Percentiles rank a stretch among this genome's conserved stretches.
Conservation (phyloP, 495 filamentous ascomycete species). For the Wilcoxina mikolae region DNA sequence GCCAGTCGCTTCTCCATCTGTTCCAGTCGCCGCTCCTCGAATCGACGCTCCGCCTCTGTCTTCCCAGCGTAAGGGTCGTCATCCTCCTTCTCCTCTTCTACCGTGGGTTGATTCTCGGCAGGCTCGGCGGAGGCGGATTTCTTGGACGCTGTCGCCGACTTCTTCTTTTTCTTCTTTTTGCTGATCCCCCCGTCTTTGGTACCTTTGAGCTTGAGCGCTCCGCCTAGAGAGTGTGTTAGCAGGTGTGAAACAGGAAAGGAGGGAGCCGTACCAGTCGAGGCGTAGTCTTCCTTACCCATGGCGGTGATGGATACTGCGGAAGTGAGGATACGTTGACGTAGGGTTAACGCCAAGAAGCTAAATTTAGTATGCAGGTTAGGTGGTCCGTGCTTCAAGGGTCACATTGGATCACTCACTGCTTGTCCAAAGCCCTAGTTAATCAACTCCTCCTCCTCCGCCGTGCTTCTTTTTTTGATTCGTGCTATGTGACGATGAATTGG, state of each 20-base stretch:
- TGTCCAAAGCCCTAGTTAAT: neutral
- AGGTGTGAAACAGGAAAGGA: neutral
- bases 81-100: constrained; percentile 5
- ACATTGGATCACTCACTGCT: neutral
- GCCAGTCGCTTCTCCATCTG: constrained; percentile 59
- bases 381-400: neutral
- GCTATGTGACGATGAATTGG: constrained; percentile 15
- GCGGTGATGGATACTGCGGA: neutral
- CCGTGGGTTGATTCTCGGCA: neutral
- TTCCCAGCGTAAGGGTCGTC: constrained; percentile 36
- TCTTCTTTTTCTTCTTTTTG: constrained; percentile 28
- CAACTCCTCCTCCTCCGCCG: neutral
- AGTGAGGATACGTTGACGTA: neutral
- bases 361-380: too few relatives aligned
- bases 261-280: constrained; percentile 14
- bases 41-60: constrained; percentile 69
- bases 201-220: constrained; percentile 25
- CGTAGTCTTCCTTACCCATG: constrained; percentile 28
- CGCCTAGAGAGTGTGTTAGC: constrained; percentile 20
- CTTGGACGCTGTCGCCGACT: constrained; percentile 10
- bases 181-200: constrained; percentile 18
- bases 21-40: constrained; percentile 47
- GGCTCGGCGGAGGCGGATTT: neutral
- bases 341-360: neutral
- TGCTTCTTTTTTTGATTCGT: neutral